Conservation (phyloP, 345 rosid genomes). For the Linum lewisii region DNA sequence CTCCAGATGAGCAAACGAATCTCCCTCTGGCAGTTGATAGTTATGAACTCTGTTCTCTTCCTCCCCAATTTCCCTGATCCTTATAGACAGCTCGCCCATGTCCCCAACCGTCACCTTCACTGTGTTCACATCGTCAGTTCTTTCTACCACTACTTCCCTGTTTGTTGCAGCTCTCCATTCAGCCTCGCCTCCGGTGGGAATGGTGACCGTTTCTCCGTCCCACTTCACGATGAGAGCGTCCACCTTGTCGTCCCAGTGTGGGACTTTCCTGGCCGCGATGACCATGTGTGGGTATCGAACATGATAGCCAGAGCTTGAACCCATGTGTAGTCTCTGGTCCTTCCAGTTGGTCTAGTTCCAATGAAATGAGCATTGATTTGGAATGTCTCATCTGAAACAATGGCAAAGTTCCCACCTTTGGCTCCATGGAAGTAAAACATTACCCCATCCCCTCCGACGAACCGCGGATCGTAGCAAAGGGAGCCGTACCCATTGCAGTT, state of each 20-base stretch:
- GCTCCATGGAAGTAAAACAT: constrained; percentile 93
- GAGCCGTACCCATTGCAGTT: constrained; percentile 74
- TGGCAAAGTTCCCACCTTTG: constrained; percentile 75
- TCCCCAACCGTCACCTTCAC: constrained; percentile 43
- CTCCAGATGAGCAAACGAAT: constrained; percentile 68
- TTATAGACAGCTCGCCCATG: constrained; percentile 45
- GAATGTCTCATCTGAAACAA: constrained; percentile 59
- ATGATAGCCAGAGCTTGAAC: constrained; percentile 70
- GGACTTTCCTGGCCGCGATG: constrained; percentile 46
- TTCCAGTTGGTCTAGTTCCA: constrained; percentile 65
- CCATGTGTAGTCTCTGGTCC: constrained; percentile 87
- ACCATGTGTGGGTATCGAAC: constrained; percentile 59
- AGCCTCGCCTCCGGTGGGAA: constrained; percentile 54
- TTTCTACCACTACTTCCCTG: constrained; percentile 43
- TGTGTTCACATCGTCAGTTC: constrained; percentile 51
- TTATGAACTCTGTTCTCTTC: constrained; percentile 58
- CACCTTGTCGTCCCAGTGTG: constrained; percentile 41
- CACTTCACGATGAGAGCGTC: constrained; percentile 49
- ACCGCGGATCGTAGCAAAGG: constrained; percentile 74
- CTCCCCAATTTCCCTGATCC: constrained; percentile 48
- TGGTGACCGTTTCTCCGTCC: constrained; percentile 39
- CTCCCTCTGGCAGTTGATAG: constrained; percentile 52
- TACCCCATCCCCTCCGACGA: constrained; percentile 76
- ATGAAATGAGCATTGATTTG: constrained; percentile 89
- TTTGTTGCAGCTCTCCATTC: constrained; percentile 41